These are phyloP conservation scores for Populus davidiana DNA, from an alignment of 345 rosid genomes.

Conservation along the genomic window DNA sequence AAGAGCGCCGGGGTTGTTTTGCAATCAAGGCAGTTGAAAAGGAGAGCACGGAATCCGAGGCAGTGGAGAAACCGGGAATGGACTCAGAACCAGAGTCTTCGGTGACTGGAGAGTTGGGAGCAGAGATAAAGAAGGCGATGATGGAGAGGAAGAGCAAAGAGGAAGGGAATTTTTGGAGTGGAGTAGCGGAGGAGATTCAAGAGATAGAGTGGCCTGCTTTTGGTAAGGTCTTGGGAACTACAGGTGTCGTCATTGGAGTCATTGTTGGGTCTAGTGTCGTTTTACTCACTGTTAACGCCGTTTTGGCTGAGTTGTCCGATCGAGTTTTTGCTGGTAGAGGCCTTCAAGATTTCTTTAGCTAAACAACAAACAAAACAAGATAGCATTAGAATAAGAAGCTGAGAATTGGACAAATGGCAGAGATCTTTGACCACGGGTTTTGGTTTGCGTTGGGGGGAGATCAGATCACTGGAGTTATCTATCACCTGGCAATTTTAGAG, in stretches of 20 bases:
- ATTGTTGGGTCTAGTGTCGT: slow-evolving; percentile 91
- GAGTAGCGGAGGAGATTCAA: slow-evolving; percentile 77
- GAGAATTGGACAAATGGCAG: not conserved
- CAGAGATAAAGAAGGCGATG: slow-evolving; percentile 72
- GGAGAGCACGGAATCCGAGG: slow-evolving; percentile 40
- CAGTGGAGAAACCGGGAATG: slow-evolving; percentile 14
- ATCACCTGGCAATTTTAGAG: too few species aligned
- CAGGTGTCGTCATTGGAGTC: slow-evolving; percentile 85
- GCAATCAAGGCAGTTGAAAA: slow-evolving; percentile 46
- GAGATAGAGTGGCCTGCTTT: slow-evolving; percentile 96
- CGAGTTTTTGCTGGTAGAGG: slow-evolving; percentile 77
- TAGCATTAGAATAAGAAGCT: not conserved
- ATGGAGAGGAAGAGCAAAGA: slow-evolving; percentile 55
- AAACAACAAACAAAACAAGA: not conserved
- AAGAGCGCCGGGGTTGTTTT: not conserved
- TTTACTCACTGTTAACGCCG: slow-evolving; percentile 81
- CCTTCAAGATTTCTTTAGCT: slow-evolving; percentile 78
- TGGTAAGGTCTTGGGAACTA: slow-evolving; percentile 75
- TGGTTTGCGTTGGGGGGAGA: too few species aligned
- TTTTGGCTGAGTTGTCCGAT: slow-evolving; percentile 87
- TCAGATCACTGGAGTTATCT: too few species aligned
- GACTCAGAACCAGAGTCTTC: slow-evolving; percentile 15
- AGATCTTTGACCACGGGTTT: not conserved
- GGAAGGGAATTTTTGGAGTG: slow-evolving; percentile 45
- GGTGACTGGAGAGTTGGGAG: slow-evolving; percentile 46